A percentile compares a stretch with the other conserved stretches of the same genome.
Evolutionary conservation across 371 early-diverging fungal genomes (phyloP).

Genomic region (Circinella minor): DNA sequence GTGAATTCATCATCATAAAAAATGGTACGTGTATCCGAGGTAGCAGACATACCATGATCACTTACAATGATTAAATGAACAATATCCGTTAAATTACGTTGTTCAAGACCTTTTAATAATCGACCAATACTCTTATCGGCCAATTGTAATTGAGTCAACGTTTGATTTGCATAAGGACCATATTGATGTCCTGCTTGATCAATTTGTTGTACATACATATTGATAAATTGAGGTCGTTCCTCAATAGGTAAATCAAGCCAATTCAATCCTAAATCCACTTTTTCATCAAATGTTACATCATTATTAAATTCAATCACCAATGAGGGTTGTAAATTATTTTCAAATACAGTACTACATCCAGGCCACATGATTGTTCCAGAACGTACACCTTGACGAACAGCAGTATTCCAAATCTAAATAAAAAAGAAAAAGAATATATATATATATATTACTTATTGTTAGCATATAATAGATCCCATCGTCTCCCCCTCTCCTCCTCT

Average conservation of each 20-base stretch:
- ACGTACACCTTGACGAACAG: constrained; percentile 67
- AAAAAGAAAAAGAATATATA: too few relatives aligned
- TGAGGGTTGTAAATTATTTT: constrained; percentile 58
- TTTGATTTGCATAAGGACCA: constrained; percentile 77
- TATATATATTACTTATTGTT: too few relatives aligned
- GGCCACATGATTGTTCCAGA: constrained; percentile 92
- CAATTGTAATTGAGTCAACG: constrained; percentile 28
- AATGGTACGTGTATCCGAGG: constrained; percentile 46
- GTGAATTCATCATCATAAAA: constrained; percentile 74
- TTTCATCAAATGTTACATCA: constrained; percentile 55
- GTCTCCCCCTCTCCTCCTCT: too few relatives aligned
- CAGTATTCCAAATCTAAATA: constrained; percentile 89
- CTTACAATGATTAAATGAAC: constrained; percentile 89
- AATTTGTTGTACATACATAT: constrained; percentile 81
- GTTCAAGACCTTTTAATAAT: constrained; percentile 60
- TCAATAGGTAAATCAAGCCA: constrained; percentile 83
- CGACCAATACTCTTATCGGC: constrained; percentile 76
- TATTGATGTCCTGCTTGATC: constrained; percentile 83
- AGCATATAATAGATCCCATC: too few relatives aligned
- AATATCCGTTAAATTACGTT: constrained; percentile 66
- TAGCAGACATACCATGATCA: constrained; percentile 93
- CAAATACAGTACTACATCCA: constrained; percentile 69
- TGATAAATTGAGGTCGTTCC: constrained; percentile 78
- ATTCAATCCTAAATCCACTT: constrained; percentile 65
- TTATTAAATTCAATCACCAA: constrained; percentile 65